phyloP scores from a whole-genome alignment of 2,329 filamentous ascomycete genomes.

The Parastagonospora nodorum region DNA sequence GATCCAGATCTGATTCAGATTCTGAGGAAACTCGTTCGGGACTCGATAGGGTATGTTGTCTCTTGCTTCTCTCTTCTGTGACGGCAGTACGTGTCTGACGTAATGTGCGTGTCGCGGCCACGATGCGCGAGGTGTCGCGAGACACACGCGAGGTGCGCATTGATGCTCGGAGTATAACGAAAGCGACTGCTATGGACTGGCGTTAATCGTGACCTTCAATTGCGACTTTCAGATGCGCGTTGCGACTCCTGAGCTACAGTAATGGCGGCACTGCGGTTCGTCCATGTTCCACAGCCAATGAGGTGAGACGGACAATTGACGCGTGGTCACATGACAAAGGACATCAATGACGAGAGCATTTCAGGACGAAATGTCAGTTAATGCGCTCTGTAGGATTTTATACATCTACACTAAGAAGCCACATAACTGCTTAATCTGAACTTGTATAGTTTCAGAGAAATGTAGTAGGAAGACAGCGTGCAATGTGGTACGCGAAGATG shows the following conservation, averaged over 20 bases:
- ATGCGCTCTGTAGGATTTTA: no score
- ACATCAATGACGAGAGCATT: no score
- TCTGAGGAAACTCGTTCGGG: constrained; percentile 16
- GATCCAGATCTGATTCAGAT: constrained; percentile 24
- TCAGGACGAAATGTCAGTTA: no score
- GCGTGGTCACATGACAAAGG: constrained; percentile 6
- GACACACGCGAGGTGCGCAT: constrained; percentile 48
- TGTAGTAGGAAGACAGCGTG: no score
- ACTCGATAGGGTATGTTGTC: no score
- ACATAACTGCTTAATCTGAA: neutral
- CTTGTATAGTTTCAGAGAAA: no score
- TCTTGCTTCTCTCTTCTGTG: no score
- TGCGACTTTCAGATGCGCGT: neutral
- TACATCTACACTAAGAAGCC: no score
- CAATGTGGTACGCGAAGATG: no score
- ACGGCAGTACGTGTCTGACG: constrained; percentile 38
- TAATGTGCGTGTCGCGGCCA: constrained; percentile 37
- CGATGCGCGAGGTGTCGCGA: constrained; percentile 41
- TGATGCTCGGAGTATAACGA: neutral
- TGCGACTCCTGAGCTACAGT: neutral
- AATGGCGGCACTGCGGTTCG: constrained; percentile 8
- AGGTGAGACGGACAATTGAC: neutral
- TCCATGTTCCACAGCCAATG: constrained; percentile 1
- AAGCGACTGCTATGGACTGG: neutral
- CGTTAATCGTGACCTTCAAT: neutral